Conservation (phyloP, 768 basidiomycete genomes). For the Punctularia strigosozonata region DNA sequence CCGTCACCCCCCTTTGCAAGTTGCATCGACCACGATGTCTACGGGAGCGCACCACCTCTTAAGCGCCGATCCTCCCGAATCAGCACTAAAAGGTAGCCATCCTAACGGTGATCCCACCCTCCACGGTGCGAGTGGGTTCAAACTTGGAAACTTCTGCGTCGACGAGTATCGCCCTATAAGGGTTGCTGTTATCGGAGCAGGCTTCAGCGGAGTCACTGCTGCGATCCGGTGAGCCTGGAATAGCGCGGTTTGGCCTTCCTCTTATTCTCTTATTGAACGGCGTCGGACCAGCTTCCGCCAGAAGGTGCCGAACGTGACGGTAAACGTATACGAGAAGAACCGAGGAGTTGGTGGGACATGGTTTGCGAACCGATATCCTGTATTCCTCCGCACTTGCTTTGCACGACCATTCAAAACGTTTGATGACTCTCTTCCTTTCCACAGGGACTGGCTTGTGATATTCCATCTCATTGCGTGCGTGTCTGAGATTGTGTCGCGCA, state of each 20-base stretch:
- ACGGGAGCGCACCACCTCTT: too few relatives aligned
- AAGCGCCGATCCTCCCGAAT: too few relatives aligned
- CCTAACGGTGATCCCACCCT: not conserved
- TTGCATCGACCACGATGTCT: too few relatives aligned
- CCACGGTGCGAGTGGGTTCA: too few relatives aligned
- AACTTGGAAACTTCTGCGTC: conserved; percentile 32
- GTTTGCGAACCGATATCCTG: conserved; percentile 45
- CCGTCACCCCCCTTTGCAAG: too few relatives aligned
- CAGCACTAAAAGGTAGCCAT: too few relatives aligned
- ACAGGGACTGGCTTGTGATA: conserved; percentile 49
- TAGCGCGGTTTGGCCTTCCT: not conserved
- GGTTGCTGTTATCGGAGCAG: conserved; percentile 46
- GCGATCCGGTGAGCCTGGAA: conserved; percentile 35
- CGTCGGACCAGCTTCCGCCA: conserved; percentile 1
- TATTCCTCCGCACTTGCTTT: conserved; percentile 14
- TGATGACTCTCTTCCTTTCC: not conserved
- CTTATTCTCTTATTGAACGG: not conserved
- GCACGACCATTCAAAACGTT: too few relatives aligned
- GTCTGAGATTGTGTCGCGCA: not conserved
- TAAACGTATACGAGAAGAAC: conserved; percentile 50
- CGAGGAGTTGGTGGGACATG: conserved; percentile 53
- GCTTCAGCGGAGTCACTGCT: conserved; percentile 47
- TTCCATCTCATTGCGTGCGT: conserved; percentile 43
- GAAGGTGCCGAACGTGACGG: conserved; percentile 33
- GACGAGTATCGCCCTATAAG: conserved; percentile 43